Evolutionary conservation across 257 asterid genomes (phyloP), one percentile per base, ranked within the genome.

Genomic region (Cynanchum wilfordii): DNA sequence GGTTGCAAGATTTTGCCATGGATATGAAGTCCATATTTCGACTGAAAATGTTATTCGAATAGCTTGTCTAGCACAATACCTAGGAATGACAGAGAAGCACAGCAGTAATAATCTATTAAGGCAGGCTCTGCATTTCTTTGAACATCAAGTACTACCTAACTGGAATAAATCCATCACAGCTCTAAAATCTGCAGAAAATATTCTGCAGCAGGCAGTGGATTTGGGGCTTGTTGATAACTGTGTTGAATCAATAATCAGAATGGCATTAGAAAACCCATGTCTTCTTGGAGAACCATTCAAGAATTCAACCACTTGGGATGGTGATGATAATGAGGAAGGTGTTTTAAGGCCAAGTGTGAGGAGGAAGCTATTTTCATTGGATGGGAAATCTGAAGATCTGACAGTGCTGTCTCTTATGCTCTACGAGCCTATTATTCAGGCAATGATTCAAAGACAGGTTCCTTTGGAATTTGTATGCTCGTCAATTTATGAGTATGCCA

Each of bases 1-100:
- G 5, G 84, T 91, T 0, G 89, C 82, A n/a, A 84, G 90, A 73
- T 94, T 91, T 86, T 94, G 97, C 77, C 90, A 89, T 57, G 97
- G 97, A 55, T 89, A 42, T 27, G 84, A 84, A 5, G 49, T 87
- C 75, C 70, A 62, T 50, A 79, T 94, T 6, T 79, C 92, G 1
- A 47, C 89, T 2, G 88, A 90, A 56, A 91, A 94, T 73, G 86
- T 83, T 0, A 75, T 88, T 17, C 87, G 79, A 3, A 84, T 94
- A 0, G 82, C 87, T 19, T 86, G 93, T 57, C 74, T 87, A 1
- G 90, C 99, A 22, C 74, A 89, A 38, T 82, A 85, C 82, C 94
- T 94, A 0, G 95, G 83, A 12, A 94, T 94, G 99, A 86, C 93
- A 0, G 97, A 91, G 11, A 69, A 42, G 8, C 90, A 89, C 33